Base-by-base conservation (phyloP, 148 eudicot genomes). In the Rhododendron kiyosumense region DNA sequence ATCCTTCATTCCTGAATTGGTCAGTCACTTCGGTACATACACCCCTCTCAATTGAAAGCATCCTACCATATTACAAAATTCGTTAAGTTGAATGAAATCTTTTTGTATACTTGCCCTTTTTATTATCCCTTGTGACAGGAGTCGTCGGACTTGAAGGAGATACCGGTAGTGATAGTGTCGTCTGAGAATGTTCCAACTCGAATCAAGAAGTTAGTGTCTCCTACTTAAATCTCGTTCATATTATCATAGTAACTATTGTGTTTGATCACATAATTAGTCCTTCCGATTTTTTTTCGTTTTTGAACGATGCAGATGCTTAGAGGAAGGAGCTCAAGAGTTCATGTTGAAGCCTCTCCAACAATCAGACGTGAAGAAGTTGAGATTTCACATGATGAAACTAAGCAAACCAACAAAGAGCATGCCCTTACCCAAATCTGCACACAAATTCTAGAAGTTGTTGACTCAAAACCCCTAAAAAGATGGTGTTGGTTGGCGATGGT, bases 291-390 rank as follows among this genome's bases (percentile, higher is more conserved):
- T 32, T 13, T 30, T 13, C 0, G 0, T 32, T 41, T 17, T 75
- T 0, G 5, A 38, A 11, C 49, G 15, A 79, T 28, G 15, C 71
- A 86, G 90, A 78, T 88, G 90, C 84, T 73, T 88, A 85, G 88
- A 88, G 84, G 88, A 48, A 79, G 88, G 90, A 67, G 90, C 90
- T 51, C 73, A 86, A 83, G 90, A 88, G 54, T 88, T 86, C 77
- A 79, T 88, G 86, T 52, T 88, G 82, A 86, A 88, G 34, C 90
- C 88, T 83, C 84, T 86, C 76, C 82, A 83, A 73, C 90, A 86
- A 86, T 83, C 88, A 43, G 88, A 88, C 73, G 67, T 88, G 8
- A 79, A 83, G 65, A 86, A 86, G 73, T 86, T 88, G 84, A 84
- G 88, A 81, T 84, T 84, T 81, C 90, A 86, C 59, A 86, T 86